Base-by-base conservation (phyloP, 139 green algal genomes). In the Penium margaritaceum region DNA sequence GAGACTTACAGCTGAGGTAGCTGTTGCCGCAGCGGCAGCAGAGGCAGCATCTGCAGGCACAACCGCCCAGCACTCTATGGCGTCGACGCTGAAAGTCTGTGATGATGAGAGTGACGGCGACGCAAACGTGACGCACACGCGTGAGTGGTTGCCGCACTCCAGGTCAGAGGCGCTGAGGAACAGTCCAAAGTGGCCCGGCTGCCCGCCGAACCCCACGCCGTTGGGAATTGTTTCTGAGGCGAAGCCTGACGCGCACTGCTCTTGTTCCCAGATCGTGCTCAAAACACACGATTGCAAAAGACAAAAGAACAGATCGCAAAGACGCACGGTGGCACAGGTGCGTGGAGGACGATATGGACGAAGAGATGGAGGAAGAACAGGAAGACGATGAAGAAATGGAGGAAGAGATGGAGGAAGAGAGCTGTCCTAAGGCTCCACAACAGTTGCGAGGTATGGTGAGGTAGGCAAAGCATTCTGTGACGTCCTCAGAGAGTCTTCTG, bases 171-270 rank as follows among this genome's bases (percentile, higher is more conserved):
- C 61, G 17, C 37, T 32, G 30, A 80, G 21, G 41, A 80, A 80
- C 17, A 74, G 21, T 6, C 46, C 73, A 21, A 80, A 80, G 33
- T 74, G 63, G 32, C 35, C 32, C 24, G 33, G 24, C 21, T 74
- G 63, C 17, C 73, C 73, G 24, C 73, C 73, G 38, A 80, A 67
- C 24, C 73, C 73, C 21, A 74, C 35, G 30, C 73, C 73, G 39
- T 80, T 80, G 62, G 73, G 73, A 21, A 80, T 34, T 7, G 61
- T 51, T 27, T 78, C 73, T 2, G 73, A 80, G 0, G 43, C 30
- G 38, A 60, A 79, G 30, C 39, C 39, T 14, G 39, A 53, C 5
- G 61, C 72, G 37, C 72, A 79, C 55, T 77, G 46, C 55, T 12
- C 15, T 47, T 35, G 29, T n/a, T n/a, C n/a, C n/a, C n/a, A n/a